phyloP scores from a whole-genome alignment of 2,329 filamentous ascomycete genomes.

The Sporothrix brunneoviolacea region DNA sequence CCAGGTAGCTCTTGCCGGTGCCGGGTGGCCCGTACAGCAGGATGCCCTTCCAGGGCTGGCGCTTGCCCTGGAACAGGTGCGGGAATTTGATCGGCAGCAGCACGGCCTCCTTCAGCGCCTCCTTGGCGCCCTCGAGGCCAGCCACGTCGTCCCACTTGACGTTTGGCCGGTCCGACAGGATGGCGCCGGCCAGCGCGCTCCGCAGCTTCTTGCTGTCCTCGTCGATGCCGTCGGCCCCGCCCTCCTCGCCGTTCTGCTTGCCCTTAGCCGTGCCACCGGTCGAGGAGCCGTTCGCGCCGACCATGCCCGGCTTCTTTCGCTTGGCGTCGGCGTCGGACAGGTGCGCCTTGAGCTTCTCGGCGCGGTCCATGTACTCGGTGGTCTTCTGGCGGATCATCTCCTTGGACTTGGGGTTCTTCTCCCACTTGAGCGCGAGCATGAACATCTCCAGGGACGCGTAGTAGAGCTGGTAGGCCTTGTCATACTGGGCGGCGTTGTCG shows the following conservation, averaged over 20 bases:
- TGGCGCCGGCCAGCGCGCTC: slow-evolving; percentile 83
- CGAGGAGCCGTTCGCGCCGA: slow-evolving; percentile 65
- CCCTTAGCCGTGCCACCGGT: slow-evolving; percentile 56
- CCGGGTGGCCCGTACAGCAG: slow-evolving; percentile 91
- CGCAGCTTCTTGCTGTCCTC: slow-evolving; percentile 93
- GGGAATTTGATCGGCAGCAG: slow-evolving; percentile 98
- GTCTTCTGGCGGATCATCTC: slow-evolving; percentile 96
- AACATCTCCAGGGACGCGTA: slow-evolving; percentile 95
- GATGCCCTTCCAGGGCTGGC: slow-evolving; percentile 98
- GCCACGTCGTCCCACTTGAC: slow-evolving; percentile 98
- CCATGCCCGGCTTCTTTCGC: slow-evolving; percentile 62
- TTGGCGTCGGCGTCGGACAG: slow-evolving; percentile 67
- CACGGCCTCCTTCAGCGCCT: slow-evolving; percentile 95
- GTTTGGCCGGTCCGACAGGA: slow-evolving; percentile 91
- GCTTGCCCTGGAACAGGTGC: slow-evolving; percentile 89
- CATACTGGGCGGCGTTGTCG: slow-evolving; percentile 92
- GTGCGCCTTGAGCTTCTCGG: slow-evolving; percentile 94
- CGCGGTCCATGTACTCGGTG: slow-evolving; percentile 95
- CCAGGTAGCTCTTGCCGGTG: slow-evolving; percentile 95
- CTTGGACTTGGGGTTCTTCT: slow-evolving; percentile 96
- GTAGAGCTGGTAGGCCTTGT: slow-evolving; percentile 94
- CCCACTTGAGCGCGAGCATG: slow-evolving; percentile 98
- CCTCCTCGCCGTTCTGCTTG: slow-evolving; percentile 43
- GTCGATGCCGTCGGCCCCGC: slow-evolving; percentile 64
- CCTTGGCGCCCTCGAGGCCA: slow-evolving; percentile 87